phyloP scores from a whole-genome alignment of 768 basidiomycete species.

The Austroboletus eburneus region DNA sequence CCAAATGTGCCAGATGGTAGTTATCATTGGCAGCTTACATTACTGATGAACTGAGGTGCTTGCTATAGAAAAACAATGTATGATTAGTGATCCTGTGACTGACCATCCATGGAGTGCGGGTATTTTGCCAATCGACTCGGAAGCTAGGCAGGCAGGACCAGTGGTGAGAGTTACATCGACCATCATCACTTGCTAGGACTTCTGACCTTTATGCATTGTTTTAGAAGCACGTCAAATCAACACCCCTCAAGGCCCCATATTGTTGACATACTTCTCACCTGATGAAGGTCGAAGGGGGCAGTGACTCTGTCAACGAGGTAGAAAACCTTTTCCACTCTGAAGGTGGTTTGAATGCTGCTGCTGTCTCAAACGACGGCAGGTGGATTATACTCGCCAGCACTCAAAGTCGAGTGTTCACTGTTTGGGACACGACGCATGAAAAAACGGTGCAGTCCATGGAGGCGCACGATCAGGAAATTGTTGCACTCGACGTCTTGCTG shows the following conservation, averaged over 20 bases:
- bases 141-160: too few species aligned
- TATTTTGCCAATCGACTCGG: not conserved
- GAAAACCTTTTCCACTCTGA: not conserved
- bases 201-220: not conserved
- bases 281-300: constrained; percentile 4
- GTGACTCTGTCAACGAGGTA: not conserved
- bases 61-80: too few species aligned
- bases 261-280: constrained; percentile 9
- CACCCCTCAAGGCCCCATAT: constrained; percentile 1
- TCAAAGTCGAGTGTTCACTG: constrained; percentile 1
- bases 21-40: too few species aligned
- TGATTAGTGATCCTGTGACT: not conserved
- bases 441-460: constrained; percentile 7
- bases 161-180: too few species aligned
- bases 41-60: too few species aligned
- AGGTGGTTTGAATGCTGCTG: not conserved
- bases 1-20: too few species aligned
- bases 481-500: constrained; percentile 16
- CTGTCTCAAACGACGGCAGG: constrained; percentile 17
- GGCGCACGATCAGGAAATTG: constrained; percentile 14
- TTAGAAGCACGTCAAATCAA: constrained; percentile 4
- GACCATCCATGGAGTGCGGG: not conserved
- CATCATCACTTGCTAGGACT: not conserved
- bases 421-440: constrained; percentile 9
- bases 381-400: constrained; percentile 8